Evolutionary conservation across 495 filamentous ascomycete genomes (phyloP).

Genomic region (Chaetomium fimeti): DNA sequence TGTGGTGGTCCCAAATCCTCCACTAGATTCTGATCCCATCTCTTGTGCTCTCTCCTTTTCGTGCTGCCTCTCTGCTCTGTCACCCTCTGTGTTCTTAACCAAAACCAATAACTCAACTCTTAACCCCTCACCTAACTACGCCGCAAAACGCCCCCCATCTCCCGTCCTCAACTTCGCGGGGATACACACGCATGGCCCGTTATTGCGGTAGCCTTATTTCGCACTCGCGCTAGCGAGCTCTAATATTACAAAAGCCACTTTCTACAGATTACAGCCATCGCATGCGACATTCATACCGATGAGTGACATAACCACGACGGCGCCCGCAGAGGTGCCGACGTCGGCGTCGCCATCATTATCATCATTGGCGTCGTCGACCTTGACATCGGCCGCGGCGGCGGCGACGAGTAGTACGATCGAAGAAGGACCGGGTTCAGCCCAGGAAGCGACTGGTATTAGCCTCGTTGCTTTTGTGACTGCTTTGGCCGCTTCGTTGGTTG

Average conservation of each 20-base stretch:
- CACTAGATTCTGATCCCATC: slow-evolving; percentile 5
- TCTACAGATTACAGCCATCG: not conserved
- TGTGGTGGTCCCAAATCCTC: not conserved
- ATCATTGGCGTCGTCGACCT: slow-evolving; percentile 12
- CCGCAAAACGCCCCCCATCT: not conserved
- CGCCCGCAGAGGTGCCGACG: slow-evolving; percentile 14
- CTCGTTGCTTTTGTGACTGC: slow-evolving; percentile 72
- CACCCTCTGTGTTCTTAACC: not conserved
- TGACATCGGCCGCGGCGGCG: not conserved
- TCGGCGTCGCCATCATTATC: slow-evolving; percentile 8
- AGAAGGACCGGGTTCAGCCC: slow-evolving; percentile 37
- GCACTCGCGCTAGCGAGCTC: not conserved
- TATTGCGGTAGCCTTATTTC: not conserved
- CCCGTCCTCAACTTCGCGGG: not conserved
- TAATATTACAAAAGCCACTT: not conserved
- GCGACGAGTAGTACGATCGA: not conserved
- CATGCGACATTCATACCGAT: slow-evolving; percentile 1
- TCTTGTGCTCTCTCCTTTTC: not conserved
- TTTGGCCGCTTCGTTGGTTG: slow-evolving; percentile 62
- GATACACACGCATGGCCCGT: slow-evolving; percentile 5
- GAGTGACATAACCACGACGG: slow-evolving; percentile 14
- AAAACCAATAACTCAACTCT: not conserved
- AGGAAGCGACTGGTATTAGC: slow-evolving; percentile 52
- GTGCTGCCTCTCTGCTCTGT: not conserved
- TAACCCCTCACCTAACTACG: not conserved